Percentiles rank a stretch among this genome's conserved stretches.
Evolutionary conservation across 192 early-diverging fungal genomes (phyloP).

Genomic region (Anaeromyces robustus): DNA sequence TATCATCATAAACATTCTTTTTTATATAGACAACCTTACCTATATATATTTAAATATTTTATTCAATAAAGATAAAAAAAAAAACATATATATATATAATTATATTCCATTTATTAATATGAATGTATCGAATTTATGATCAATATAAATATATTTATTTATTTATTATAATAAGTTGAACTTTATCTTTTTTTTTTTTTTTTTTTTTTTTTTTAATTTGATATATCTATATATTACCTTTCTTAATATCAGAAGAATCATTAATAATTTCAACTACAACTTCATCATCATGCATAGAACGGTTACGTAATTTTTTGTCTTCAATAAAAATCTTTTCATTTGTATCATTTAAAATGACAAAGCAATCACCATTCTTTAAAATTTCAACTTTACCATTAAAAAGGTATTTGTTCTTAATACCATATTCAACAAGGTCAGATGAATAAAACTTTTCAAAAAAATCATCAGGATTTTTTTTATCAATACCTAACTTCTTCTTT

Average conservation of each 20-base stretch:
- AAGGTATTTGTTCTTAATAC: not conserved
- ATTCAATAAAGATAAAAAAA: too few relatives aligned
- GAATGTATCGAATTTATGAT: too few relatives aligned
- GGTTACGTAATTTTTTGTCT: conserved; percentile 58
- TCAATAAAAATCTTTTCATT: conserved; percentile 61
- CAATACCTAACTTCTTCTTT: not conserved
- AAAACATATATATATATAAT: too few relatives aligned
- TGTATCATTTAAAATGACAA: not conserved
- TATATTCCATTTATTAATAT: too few relatives aligned
- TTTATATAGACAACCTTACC: conserved; percentile 13
- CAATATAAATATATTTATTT: too few relatives aligned
- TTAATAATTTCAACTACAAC: conserved; percentile 58
- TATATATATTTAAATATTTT: too few relatives aligned
- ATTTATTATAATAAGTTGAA: too few relatives aligned
- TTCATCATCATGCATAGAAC: conserved; percentile 67
- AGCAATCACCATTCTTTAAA: not conserved
- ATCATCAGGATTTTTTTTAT: not conserved
- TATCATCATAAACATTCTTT: not conserved
- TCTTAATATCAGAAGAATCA: conserved; percentile 32
- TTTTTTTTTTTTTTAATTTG: too few relatives aligned
- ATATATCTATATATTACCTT: too few relatives aligned
- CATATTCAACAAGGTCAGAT: not conserved
- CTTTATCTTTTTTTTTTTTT: too few relatives aligned
- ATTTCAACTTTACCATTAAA: not conserved
- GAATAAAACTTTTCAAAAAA: not conserved